phyloP scores from a whole-genome alignment of 306 rosid species.

The Morella rubra region DNA sequence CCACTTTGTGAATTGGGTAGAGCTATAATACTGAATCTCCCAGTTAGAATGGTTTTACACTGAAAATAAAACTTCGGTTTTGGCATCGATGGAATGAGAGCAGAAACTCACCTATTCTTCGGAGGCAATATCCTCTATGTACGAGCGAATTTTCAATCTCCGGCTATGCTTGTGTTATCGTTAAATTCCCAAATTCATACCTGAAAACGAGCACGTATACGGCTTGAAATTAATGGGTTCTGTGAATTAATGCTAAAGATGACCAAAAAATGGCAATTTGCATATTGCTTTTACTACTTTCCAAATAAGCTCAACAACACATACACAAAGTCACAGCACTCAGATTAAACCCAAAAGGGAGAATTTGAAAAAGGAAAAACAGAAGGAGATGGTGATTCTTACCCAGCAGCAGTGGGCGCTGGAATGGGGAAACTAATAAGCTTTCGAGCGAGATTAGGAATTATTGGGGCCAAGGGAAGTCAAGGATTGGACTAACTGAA shows the following conservation, averaged over 20 bases:
- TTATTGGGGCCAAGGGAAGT: not conserved
- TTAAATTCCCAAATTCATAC: not conserved
- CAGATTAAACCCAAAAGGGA: too few species aligned
- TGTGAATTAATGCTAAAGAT: not conserved
- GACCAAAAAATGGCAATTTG: too few species aligned
- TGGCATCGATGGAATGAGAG: not conserved
- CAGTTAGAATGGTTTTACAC: conserved; percentile 1
- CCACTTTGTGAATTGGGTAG: not conserved
- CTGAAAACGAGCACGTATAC: not conserved
- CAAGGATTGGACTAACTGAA: too few species aligned
- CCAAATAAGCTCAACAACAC: too few species aligned
- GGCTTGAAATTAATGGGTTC: not conserved
- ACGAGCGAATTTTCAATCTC: not conserved
- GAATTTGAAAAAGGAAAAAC: too few species aligned
- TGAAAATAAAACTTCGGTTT: conserved; percentile 14
- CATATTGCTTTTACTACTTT: too few species aligned
- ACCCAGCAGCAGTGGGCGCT: not conserved
- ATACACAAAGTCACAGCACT: too few species aligned
- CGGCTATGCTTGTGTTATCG: not conserved
- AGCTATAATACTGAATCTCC: not conserved
- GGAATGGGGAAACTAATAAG: not conserved
- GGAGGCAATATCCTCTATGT: not conserved
- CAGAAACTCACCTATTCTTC: not conserved
- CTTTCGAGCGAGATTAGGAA: not conserved
- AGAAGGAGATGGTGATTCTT: not conserved